Conservation (phyloP, 768 basidiomycete genomes). For the Floccularia luteovirens region DNA sequence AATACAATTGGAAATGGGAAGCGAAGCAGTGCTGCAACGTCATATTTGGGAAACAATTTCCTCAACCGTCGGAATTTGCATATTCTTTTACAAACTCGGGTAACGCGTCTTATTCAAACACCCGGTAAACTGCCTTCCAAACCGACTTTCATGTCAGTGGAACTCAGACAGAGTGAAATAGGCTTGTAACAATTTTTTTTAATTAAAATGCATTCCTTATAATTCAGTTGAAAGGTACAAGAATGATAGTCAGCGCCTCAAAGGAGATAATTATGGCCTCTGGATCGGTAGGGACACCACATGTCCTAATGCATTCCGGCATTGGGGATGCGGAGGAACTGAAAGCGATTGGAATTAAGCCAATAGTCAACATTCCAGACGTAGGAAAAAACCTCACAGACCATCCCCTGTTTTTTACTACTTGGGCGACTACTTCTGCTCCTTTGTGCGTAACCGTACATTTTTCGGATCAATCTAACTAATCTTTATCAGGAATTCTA, state of each 20-base stretch:
- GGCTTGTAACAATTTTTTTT: not conserved
- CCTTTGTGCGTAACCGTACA: too few species aligned
- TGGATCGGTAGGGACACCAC: conserved; percentile 21
- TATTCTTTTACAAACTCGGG: conserved; percentile 3
- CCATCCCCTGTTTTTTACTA: conserved; percentile 13
- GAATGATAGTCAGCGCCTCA: conserved; percentile 12
- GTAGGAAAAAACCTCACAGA: conserved; percentile 14
- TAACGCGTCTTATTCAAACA: conserved; percentile 5
- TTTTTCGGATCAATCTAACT: too few species aligned
- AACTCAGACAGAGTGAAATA: not conserved
- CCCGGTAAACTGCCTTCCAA: not conserved
- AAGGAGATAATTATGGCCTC: conserved; percentile 29
- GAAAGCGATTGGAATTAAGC: conserved; percentile 9
- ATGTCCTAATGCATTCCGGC: conserved; percentile 22
- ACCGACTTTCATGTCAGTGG: conserved; percentile 1
- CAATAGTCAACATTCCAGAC: conserved; percentile 7
- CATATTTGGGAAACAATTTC: not conserved
- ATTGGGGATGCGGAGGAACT: conserved; percentile 19
- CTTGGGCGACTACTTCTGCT: too few species aligned
- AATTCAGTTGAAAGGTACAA: not conserved
- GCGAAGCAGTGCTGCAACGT: conserved; percentile 3
- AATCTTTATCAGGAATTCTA: too few species aligned
- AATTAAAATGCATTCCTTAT: not conserved
- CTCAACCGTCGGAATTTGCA: conserved; percentile 4
- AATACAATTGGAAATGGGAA: conserved; percentile 6